phyloP scores from a whole-genome alignment of 140 eudicot species.

The Flaveria floridana region DNA sequence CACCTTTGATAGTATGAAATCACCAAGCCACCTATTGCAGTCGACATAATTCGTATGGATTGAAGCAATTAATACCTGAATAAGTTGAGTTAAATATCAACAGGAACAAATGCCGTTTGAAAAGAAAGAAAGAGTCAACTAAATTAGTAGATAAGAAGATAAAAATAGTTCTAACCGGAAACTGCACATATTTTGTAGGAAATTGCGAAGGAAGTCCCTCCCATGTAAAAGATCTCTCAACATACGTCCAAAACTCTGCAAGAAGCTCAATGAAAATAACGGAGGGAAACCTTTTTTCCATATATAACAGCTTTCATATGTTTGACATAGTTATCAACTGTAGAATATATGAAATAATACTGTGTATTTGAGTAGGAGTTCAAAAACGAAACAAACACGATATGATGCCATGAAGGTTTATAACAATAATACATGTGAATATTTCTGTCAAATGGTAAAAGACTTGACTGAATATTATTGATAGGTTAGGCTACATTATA shows the following conservation, averaged over 20 bases:
- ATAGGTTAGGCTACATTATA: too few species aligned
- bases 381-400: not conserved
- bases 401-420: slow-evolving; percentile 15
- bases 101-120: slow-evolving; percentile 9
- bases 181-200: slow-evolving; percentile 98
- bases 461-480: too few species aligned
- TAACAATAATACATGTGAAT: not conserved
- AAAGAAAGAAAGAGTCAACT: not conserved
- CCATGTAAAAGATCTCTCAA: slow-evolving; percentile 97
- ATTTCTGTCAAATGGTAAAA: too few species aligned
- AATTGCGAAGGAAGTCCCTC: slow-evolving; percentile 90
- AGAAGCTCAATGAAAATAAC: slow-evolving; percentile 24
- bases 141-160: not conserved
- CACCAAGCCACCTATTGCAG: slow-evolving; percentile 98
- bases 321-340: slow-evolving; percentile 3
- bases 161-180: slow-evolving; percentile 64
- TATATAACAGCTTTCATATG: not conserved
- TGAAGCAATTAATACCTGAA: slow-evolving; percentile 79
- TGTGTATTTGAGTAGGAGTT: not conserved
- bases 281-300: not conserved
- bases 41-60: slow-evolving; percentile 96
- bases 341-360: not conserved
- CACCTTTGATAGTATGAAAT: slow-evolving; percentile 93
- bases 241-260: slow-evolving; percentile 97
- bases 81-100: slow-evolving; percentile 20